Evolutionary conservation across 2,329 filamentous ascomycete genomes (phyloP).

Genomic region (Dothistroma septosporum): DNA sequence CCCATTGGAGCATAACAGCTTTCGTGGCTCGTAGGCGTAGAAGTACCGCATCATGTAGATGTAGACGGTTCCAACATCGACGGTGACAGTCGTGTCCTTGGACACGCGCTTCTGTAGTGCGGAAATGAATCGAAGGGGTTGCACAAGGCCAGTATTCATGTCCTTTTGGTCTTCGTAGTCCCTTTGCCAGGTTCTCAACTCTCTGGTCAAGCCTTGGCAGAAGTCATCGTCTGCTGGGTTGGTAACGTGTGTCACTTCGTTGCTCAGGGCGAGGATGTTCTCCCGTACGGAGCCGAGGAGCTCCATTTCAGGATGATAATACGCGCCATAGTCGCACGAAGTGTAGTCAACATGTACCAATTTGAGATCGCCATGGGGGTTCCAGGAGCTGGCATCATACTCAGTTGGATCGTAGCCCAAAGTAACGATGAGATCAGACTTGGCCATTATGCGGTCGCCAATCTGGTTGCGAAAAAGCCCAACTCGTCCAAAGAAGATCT

Average conservation of each 20-base stretch:
- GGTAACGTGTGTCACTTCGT: constrained; percentile 33
- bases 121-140: constrained; percentile 47
- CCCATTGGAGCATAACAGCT: constrained; percentile 47
- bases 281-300: constrained; percentile 43
- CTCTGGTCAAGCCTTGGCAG: constrained; percentile 34
- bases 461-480: constrained; percentile 50
- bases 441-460: constrained; percentile 44
- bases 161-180: constrained; percentile 20
- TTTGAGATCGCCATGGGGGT: constrained; percentile 36
- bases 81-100: constrained; percentile 42
- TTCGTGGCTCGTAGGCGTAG: constrained; percentile 43
- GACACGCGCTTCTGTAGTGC: constrained; percentile 41
- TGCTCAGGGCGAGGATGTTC: constrained; percentile 39
- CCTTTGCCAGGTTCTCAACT: constrained; percentile 37
- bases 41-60: constrained; percentile 49
- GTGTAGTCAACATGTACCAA: constrained; percentile 47
- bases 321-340: constrained; percentile 39
- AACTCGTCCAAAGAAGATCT: constrained; percentile 47
- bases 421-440: constrained; percentile 44
- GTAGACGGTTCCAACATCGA: constrained; percentile 48
- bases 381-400: constrained; percentile 47
- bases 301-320: constrained; percentile 42
- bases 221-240: constrained; percentile 37
- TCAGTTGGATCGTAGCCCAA: constrained; percentile 49
- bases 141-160: constrained; percentile 36